Percentiles rank a stretch among this genome's conserved stretches.
phyloP scores from a whole-genome alignment of 192 early-diverging fungal species.

The Coemansia sp. region DNA sequence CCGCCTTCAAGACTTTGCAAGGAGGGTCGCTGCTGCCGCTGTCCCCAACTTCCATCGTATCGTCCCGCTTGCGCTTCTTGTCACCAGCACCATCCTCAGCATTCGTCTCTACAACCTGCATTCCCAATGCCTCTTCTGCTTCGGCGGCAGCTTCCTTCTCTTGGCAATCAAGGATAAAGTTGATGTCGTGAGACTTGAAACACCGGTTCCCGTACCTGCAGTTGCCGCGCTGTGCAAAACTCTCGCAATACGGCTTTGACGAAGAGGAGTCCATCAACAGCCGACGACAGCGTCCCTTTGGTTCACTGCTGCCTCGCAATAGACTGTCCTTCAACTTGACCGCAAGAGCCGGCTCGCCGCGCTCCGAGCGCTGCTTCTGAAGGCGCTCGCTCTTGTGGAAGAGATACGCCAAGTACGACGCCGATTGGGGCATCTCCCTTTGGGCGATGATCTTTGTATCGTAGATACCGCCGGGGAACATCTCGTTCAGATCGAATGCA shows the following conservation, averaged over 20 bases:
- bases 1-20: neutral
- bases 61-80: slow-evolving; percentile 23
- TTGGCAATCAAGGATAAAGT: slow-evolving; percentile 81
- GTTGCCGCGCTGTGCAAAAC: slow-evolving; percentile 85
- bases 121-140: neutral
- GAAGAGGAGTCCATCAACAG: neutral
- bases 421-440: slow-evolving; percentile 30
- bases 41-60: neutral
- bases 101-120: neutral
- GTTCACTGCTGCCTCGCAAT: slow-evolving; percentile 1
- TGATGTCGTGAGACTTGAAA: slow-evolving; percentile 79
- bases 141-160: slow-evolving; percentile 19
- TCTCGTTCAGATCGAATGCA: slow-evolving; percentile 71
- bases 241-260: slow-evolving; percentile 66
- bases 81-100: neutral
- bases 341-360: slow-evolving; percentile 30
- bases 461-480: slow-evolving; percentile 87
- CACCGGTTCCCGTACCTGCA: slow-evolving; percentile 74
- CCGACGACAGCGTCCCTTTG: neutral
- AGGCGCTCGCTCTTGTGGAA: slow-evolving; percentile 50
- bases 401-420: slow-evolving; percentile 44
- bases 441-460: slow-evolving; percentile 90
- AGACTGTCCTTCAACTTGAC: slow-evolving; percentile 22
- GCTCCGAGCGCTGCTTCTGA: slow-evolving; percentile 20
- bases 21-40: neutral